Evolutionary conservation across 371 early-diverging fungal species (phyloP), one percentile per base, ranked within the genome.

Genomic region (Mucor mucedo): DNA sequence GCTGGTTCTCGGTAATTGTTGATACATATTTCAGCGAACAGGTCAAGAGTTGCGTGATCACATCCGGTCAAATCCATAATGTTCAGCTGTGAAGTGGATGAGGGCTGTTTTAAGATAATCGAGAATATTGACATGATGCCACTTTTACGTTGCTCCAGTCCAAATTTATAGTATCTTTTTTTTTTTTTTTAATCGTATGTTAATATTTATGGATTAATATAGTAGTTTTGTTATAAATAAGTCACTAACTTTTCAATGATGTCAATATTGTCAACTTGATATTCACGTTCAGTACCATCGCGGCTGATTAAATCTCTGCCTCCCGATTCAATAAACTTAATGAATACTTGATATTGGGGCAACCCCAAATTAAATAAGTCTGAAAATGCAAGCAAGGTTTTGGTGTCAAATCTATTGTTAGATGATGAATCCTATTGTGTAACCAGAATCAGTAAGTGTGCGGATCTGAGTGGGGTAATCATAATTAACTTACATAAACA

Each of bases 401-500:
- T 52, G 5, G 45, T 39, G n/a, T 56, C 47, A 33, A 63, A 50
- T 41, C 55, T 56, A 27, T 62, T 52, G 50, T 30, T 47, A 45
- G 38, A 38, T 29, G 39, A 54, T 3, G 61, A n/a, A 33, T 53
- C 61, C 53, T 61, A 13, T 32, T 53, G 54, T 61, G 48, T 48
- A 48, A 48, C 48, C 9, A 9, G 10, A 45, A 27, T 39, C 38
- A 39, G 45, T 52, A 50, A 38, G 11, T 44, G 8, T 41, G 14
- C 41, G 16, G 11, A 30, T 11, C 29, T n/a, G 28, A 4, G 11
- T 52, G n/a, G 40, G 7, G 21, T 21, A 40, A 9, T 27, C 52
- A 30, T 32, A 53, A 55, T 42, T 41, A 38, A 53, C 65, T 48
- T 53, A 65, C 66, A 65, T 55, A 55, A 29, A 60, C 48, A 27